Conservation (phyloP, 2,329 filamentous ascomycete species). For the Corynespora cassiicola region DNA sequence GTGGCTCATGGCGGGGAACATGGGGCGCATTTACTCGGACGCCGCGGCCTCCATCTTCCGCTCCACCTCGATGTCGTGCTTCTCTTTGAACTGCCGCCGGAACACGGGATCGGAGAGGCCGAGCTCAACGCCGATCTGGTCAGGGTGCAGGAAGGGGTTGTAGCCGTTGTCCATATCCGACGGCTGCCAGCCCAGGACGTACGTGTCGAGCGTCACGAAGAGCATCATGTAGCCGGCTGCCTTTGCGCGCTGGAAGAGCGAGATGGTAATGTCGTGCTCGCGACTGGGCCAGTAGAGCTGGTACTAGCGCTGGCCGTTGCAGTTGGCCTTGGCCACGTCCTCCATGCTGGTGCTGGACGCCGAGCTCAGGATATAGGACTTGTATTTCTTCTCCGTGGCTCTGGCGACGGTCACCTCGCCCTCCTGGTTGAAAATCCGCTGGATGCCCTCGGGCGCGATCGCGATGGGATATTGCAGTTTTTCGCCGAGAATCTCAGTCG, state of each 20-base stretch:
- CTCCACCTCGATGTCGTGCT: slow-evolving; percentile 41
- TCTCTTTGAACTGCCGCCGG: slow-evolving; percentile 60
- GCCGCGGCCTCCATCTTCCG: slow-evolving; percentile 46
- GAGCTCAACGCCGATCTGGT: slow-evolving; percentile 61
- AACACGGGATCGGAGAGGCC: slow-evolving; percentile 74
- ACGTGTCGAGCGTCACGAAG: slow-evolving; percentile 76
- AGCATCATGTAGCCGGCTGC: slow-evolving; percentile 66
- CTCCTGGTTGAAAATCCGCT: slow-evolving; percentile 69
- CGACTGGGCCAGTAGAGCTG: slow-evolving; percentile 76
- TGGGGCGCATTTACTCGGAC: slow-evolving; percentile 28
- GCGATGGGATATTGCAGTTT: slow-evolving; percentile 59
- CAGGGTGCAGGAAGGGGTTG: slow-evolving; percentile 34
- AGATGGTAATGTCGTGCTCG: slow-evolving; percentile 65
- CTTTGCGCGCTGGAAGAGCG: slow-evolving; percentile 66
- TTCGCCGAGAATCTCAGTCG: slow-evolving; percentile 43
- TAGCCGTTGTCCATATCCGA: slow-evolving; percentile 67
- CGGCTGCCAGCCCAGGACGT: slow-evolving; percentile 70
- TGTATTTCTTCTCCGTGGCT: slow-evolving; percentile 63
- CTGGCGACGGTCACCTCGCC: slow-evolving; percentile 67
- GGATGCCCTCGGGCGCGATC: slow-evolving; percentile 71
- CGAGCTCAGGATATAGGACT: slow-evolving; percentile 71
- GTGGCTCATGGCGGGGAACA: slow-evolving; percentile 56
- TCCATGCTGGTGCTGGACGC: slow-evolving; percentile 68
- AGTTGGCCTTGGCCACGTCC: slow-evolving; percentile 65
- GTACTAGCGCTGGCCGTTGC: slow-evolving; percentile 67